Conservation (phyloP, 495 filamentous ascomycete genomes). For the Wilcoxina mikolae region DNA sequence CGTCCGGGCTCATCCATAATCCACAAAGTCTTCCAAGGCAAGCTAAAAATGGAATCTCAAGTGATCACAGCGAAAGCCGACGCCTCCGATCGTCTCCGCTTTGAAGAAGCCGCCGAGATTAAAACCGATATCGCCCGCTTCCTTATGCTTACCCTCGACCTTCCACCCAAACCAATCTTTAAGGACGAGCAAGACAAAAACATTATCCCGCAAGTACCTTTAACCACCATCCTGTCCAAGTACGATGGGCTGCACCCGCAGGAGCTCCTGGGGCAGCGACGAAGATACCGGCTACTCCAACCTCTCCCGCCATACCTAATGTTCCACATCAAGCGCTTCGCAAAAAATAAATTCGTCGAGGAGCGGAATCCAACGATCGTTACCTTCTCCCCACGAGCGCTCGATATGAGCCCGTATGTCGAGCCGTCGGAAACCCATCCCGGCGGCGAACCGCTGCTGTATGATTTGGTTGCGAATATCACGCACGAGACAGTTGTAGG, state of each 20-base stretch:
- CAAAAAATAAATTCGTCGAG: slow-evolving; percentile 81
- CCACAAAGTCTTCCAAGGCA: slow-evolving; percentile 85
- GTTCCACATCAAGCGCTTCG: slow-evolving; percentile 96
- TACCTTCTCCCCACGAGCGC: slow-evolving; percentile 67
- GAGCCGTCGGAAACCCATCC: slow-evolving; percentile 45
- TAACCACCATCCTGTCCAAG: slow-evolving; percentile 78
- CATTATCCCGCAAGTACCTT: slow-evolving; percentile 80
- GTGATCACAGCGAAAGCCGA: slow-evolving; percentile 86
- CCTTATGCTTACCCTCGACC: slow-evolving; percentile 79
- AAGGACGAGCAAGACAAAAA: slow-evolving; percentile 80
- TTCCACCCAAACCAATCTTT: slow-evolving; percentile 90
- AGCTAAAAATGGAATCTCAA: slow-evolving; percentile 81
- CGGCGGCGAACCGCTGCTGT: slow-evolving; percentile 74
- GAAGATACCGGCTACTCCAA: slow-evolving; percentile 79
- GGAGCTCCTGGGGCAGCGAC: slow-evolving; percentile 71
- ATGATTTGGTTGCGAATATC: slow-evolving; percentile 93
- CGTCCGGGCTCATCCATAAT: slow-evolving; percentile 70
- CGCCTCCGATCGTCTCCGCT: slow-evolving; percentile 72
- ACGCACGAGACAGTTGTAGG: slow-evolving; percentile 74
- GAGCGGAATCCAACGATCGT: slow-evolving; percentile 98
- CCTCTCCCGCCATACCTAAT: slow-evolving; percentile 83
- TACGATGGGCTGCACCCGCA: slow-evolving; percentile 84
- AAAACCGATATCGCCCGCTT: slow-evolving; percentile 62
- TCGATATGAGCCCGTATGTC: slow-evolving; percentile 83
- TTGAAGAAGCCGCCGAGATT: slow-evolving; percentile 77